Conservation (phyloP, 2,329 filamentous ascomycete species). For the Alternaria tenuissima region DNA sequence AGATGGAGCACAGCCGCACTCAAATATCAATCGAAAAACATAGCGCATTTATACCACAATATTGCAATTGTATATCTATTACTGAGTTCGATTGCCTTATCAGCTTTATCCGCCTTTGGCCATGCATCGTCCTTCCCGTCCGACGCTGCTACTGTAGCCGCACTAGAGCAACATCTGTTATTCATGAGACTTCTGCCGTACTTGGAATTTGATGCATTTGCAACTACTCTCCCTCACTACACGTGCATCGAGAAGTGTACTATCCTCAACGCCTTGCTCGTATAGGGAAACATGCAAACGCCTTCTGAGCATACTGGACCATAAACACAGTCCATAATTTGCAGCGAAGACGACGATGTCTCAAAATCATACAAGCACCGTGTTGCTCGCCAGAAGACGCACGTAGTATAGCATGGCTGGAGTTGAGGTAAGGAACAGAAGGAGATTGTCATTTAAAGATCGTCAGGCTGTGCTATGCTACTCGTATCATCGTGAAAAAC, state of each 20-base stretch:
- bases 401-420: too few relatives aligned
- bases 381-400: neutral
- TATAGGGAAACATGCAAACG: neutral
- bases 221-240: neutral
- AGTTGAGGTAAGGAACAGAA: neutral
- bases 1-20: neutral
- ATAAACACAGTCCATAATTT: neutral
- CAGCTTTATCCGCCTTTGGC: neutral
- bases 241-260: neutral
- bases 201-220: neutral
- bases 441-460: conserved; percentile 1
- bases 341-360: neutral
- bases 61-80: neutral
- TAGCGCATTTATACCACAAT: neutral
- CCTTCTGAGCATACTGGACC: too few relatives aligned
- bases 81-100: neutral
- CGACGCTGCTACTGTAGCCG: neutral
- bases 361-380: neutral
- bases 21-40: neutral
- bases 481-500: conserved; percentile 5
- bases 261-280: neutral
- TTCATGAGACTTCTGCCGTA: neutral
- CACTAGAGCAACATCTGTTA: neutral
- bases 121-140: neutral
- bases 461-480: conserved; percentile 1